Base-by-base conservation (phyloP, 164 flowering plant species). In the Vitis rupestris region DNA sequence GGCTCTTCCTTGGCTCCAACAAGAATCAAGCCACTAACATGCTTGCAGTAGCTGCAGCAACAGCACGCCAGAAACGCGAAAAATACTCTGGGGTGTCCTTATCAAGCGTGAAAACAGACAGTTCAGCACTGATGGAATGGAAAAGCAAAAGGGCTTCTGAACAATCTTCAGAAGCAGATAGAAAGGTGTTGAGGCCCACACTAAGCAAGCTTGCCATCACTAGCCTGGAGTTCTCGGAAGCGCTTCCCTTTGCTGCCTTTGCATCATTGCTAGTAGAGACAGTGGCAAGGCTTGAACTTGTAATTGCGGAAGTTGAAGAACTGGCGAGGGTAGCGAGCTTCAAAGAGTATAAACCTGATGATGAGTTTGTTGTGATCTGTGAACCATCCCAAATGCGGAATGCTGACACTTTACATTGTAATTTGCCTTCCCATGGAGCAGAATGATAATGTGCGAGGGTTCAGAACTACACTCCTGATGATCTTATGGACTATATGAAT, bases 241-340 rank as follows among this genome's bases (percentile, higher is more conserved):
- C 98, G 1, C 94, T 95, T 50, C 98, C 99, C 1, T 90, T 95
- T 60, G 96, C 99, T 0, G 96, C 99, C 0, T 95, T 95, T 77
- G 96, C 96, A n/a, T 91, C 99, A 10, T 62, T 92, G 82, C 84
- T 95, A 2, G 88, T 95, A 68, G 99, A 95, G 81, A 75, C 80
- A 10, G 96, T 85, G 73, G 98, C 92, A 4, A 90, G 86, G 82
- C 94, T 95, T 1, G 98, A 95, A 59, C 76, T 70, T 55, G 86
- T 95, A 8, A 90, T 91, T 16, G 96, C 83, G 47, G 93, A 90
- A 74, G 96, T 90, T 48, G 94, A 91, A 61, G 96, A 95, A 68
- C 68, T 95, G 73, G 96, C 87, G 47, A 85, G 86, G 73, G 58
- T 80, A 10, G 97, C 93, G 1, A 60, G 79, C 16, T 92, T 88